Evolutionary conservation across 2,329 filamentous ascomycete species (phyloP).

Genomic region (Magnaporthiopsis poae): DNA sequence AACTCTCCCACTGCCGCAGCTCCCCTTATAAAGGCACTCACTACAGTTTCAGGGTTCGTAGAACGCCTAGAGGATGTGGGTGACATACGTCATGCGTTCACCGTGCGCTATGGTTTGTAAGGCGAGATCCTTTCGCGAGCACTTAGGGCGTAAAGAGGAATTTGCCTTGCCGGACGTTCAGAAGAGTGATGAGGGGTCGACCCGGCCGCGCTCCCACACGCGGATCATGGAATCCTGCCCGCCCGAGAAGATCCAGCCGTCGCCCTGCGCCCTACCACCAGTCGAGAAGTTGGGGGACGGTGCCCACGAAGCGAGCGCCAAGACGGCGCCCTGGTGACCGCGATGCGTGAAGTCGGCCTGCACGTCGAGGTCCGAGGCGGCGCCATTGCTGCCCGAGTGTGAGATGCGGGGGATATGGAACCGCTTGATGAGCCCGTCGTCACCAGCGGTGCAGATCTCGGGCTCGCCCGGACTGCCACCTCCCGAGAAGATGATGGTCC

Average conservation of each 20-base stretch:
- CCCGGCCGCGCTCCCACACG: constrained; percentile 88
- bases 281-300: constrained; percentile 81
- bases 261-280: constrained; percentile 75
- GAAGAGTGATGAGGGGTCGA: too few species aligned
- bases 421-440: constrained; percentile 90
- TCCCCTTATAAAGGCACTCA: too few species aligned
- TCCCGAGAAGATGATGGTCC: constrained; percentile 91
- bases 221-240: constrained; percentile 87
- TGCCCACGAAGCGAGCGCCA: constrained; percentile 77
- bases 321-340: constrained; percentile 83
- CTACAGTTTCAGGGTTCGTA: too few species aligned
- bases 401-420: constrained; percentile 84
- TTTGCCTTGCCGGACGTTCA: too few species aligned
- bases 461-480: constrained; percentile 91
- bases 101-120: too few species aligned
- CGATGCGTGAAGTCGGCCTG: constrained; percentile 90
- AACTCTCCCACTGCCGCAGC: constrained; percentile 56
- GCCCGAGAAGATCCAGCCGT: constrained; percentile 97
- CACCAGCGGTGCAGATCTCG: constrained; percentile 90
- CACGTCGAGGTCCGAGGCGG: constrained; percentile 74
- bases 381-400: constrained; percentile 29
- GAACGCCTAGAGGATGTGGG: too few species aligned
- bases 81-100: too few species aligned
- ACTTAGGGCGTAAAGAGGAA: too few species aligned
- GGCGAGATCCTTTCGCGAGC: too few species aligned